Percentiles rank a stretch among this genome's conserved stretches.
Conservation (phyloP, 2,329 filamentous ascomycete genomes). For the Didymella keratinophila region DNA sequence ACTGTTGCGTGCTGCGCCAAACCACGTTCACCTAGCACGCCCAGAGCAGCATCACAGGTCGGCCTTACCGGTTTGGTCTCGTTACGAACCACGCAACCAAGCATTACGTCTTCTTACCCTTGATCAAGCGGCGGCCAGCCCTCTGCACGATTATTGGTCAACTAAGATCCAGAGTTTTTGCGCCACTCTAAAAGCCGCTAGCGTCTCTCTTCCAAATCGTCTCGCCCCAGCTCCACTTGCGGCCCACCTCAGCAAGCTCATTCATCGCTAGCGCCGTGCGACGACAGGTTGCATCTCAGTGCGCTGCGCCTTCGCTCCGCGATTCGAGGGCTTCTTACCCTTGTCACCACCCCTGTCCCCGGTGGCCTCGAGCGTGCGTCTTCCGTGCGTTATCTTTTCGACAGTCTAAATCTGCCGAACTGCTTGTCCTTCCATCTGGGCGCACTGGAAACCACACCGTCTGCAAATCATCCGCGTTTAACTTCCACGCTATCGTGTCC, state of each 20-base stretch:
- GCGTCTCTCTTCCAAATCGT: constrained; percentile 40
- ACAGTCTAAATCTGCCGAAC: constrained; percentile 53
- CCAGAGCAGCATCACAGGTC: constrained; percentile 45
- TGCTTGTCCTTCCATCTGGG: constrained; percentile 48
- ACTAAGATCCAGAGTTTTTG: constrained; percentile 29
- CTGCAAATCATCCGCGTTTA: constrained; percentile 60
- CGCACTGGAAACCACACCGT: constrained; percentile 50
- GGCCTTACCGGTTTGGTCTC: constrained; percentile 44
- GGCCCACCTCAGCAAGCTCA: constrained; percentile 38
- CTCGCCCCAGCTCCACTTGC: constrained; percentile 34
- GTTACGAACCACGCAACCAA: constrained; percentile 35
- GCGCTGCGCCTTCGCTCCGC: constrained; percentile 45
- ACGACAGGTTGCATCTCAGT: constrained; percentile 47
- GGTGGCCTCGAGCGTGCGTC: constrained; percentile 45
- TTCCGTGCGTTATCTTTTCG: constrained; percentile 51
- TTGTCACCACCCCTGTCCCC: constrained; percentile 37
- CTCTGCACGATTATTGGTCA: constrained; percentile 42
- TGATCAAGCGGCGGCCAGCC: constrained; percentile 42
- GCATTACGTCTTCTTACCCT: constrained; percentile 47
- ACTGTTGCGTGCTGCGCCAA: constrained; percentile 37
- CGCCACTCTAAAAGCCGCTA: constrained; percentile 45
- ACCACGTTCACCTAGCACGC: constrained; percentile 32
- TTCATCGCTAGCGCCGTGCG: constrained; percentile 49
- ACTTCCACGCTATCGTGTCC: constrained; percentile 54
- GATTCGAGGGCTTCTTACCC: constrained; percentile 44